These are phyloP conservation scores for Nakazawaea wyomingensis DNA, from an alignment of 805 yeast genomes.

Conservation along the genomic window DNA sequence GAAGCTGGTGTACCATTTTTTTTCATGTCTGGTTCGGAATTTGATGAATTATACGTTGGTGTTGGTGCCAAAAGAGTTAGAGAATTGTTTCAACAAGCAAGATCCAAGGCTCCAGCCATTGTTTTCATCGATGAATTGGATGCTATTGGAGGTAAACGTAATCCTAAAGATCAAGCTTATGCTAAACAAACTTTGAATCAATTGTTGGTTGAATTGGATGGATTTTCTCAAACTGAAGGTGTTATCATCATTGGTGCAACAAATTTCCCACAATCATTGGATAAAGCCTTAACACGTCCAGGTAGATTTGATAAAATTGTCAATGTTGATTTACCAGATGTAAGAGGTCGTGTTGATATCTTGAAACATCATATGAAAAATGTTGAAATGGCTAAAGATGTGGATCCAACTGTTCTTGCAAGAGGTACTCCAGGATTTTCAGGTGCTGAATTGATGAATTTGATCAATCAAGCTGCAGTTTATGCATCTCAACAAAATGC, in stretches of 20 bases:
- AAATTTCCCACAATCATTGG: slow-evolving; percentile 94
- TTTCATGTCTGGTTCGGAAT: slow-evolving; percentile 97
- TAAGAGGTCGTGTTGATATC: slow-evolving; percentile 93
- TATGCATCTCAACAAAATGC: slow-evolving; percentile 93
- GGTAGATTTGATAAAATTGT: slow-evolving; percentile 97
- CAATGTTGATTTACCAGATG: slow-evolving; percentile 94
- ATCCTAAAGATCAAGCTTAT: slow-evolving; percentile 96
- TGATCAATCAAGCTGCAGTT: slow-evolving; percentile 97
- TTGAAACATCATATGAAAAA: slow-evolving; percentile 87
- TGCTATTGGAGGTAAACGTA: slow-evolving; percentile 97
- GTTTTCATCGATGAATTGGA: slow-evolving; percentile 96
- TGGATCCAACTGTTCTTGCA: slow-evolving; percentile 86
- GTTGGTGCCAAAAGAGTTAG: slow-evolving; percentile 98
- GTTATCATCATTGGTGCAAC: slow-evolving; percentile 97
- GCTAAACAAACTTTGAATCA: slow-evolving; percentile 97
- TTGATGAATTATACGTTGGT: slow-evolving; percentile 97
- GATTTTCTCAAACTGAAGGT: slow-evolving; percentile 87
- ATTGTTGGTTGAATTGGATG: slow-evolving; percentile 92
- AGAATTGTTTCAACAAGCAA: slow-evolving; percentile 87
- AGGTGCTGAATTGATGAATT: slow-evolving; percentile 96
- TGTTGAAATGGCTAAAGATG: slow-evolving; percentile 78
- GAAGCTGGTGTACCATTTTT: slow-evolving; percentile 99
- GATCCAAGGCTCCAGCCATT: slow-evolving; percentile 94
- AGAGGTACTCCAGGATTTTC: slow-evolving; percentile 97
- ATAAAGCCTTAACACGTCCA: slow-evolving; percentile 96